These are phyloP conservation scores for Calonectria henricotiae DNA, from an alignment of 2,329 filamentous ascomycete genomes.

Conservation along the genomic window DNA sequence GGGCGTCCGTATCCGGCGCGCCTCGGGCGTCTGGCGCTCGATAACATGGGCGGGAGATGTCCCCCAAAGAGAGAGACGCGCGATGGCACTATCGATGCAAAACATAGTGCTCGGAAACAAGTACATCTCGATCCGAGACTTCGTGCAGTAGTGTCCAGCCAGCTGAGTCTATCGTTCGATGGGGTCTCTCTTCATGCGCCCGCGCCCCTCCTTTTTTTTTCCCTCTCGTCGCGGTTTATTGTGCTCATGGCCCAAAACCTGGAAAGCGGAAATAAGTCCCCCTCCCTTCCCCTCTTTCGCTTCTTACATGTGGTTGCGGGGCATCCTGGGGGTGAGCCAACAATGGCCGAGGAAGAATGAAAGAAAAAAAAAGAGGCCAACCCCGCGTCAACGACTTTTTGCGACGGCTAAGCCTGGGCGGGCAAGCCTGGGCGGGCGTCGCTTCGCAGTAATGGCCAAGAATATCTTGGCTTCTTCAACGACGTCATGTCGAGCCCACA, in stretches of 20 bases:
- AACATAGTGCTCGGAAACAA: constrained; percentile 13
- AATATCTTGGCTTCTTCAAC: constrained; percentile 17
- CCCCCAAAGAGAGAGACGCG: not conserved
- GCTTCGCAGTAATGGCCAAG: constrained; percentile 3
- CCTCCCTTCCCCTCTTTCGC: not conserved
- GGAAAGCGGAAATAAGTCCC: not conserved
- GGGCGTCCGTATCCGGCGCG: constrained; percentile 35
- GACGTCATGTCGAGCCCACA: constrained; percentile 10
- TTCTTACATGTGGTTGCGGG: constrained; percentile 23
- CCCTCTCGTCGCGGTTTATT: not conserved
- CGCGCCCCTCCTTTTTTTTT: not conserved
- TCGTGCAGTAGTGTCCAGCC: constrained; percentile 11
- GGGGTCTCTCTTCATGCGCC: not conserved
- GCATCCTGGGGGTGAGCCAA: not conserved
- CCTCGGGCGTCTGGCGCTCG: constrained; percentile 24
- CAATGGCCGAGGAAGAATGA: constrained; percentile 16
- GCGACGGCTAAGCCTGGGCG: not conserved
- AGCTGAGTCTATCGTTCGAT: not conserved
- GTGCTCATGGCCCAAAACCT: not conserved
- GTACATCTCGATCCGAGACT: not conserved
- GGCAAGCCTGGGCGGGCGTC: not conserved
- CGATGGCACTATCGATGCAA: constrained; percentile 5
- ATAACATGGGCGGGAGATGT: not conserved
- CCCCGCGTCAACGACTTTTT: constrained; percentile 19
- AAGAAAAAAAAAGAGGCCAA: not conserved